A percentile compares a stretch with the other conserved stretches of the same genome.
Conservation (phyloP, 306 rosid species). For the Boehmeria nivea region DNA sequence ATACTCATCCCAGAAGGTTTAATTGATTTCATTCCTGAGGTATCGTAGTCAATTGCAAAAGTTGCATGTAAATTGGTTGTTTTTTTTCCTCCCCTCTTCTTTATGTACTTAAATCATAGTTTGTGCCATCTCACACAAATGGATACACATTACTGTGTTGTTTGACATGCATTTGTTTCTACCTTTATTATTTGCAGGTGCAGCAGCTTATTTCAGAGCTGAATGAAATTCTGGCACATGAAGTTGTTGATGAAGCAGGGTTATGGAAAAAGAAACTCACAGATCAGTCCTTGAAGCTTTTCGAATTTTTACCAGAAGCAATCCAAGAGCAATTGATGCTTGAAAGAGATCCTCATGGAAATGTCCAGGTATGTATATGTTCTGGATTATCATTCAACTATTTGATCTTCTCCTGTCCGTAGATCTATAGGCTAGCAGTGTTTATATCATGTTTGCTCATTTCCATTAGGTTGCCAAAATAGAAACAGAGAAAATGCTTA, state of each 20-base stretch:
- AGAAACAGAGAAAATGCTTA: slow-evolving; percentile 99
- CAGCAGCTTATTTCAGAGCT: slow-evolving; percentile 89
- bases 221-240: slow-evolving; percentile 90
- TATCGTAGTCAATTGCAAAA: slow-evolving; percentile 29
- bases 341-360: slow-evolving; percentile 99
- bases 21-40: slow-evolving; percentile 99
- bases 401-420: slow-evolving; percentile 12
- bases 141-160: background rate
- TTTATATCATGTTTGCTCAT: slow-evolving; percentile 10
- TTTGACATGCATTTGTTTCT: slow-evolving; percentile 14
- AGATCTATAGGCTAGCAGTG: slow-evolving; percentile 3
- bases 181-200: slow-evolving; percentile 53
- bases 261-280: slow-evolving; percentile 89
- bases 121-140: background rate
- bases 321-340: slow-evolving; percentile 99
- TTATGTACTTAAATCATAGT: background rate
- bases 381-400: slow-evolving; percentile 11
- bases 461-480: slow-evolving; percentile 80
- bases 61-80: too few relatives aligned
- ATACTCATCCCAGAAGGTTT: slow-evolving; percentile 98
- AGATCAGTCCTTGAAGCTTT: slow-evolving; percentile 72
- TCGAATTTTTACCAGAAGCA: slow-evolving; percentile 87
- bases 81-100: too few relatives aligned
- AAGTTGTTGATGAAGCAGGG: slow-evolving; percentile 74
- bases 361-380: slow-evolving; percentile 71